phyloP scores from a whole-genome alignment of 345 rosid species.

The Syzygium aqueum region DNA sequence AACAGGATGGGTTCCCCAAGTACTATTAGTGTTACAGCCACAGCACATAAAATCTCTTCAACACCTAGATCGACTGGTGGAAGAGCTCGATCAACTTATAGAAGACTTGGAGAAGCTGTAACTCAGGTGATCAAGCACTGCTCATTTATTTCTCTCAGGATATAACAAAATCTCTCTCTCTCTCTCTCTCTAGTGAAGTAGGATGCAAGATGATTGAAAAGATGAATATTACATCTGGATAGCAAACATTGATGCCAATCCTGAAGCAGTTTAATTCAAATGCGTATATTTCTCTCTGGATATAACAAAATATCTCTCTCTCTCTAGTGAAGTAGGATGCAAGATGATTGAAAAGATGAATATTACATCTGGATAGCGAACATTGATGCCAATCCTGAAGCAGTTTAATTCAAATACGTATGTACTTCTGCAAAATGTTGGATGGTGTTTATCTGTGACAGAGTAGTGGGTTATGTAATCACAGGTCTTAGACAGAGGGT shows the following conservation, averaged over 20 bases:
- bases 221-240: neutral
- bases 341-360: neutral
- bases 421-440: neutral
- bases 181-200: neutral
- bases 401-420: neutral
- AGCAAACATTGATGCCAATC: neutral
- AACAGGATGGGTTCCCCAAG: constrained; percentile 12
- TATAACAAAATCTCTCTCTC: neutral
- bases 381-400: neutral
- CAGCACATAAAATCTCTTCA: constrained; percentile 7
- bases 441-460: neutral
- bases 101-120: constrained; percentile 44
- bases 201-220: neutral
- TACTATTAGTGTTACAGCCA: constrained; percentile 5
- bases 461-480: neutral
- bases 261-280: neutral
- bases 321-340: neutral
- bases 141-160: neutral
- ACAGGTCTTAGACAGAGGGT: neutral
- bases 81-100: constrained; percentile 16
- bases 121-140: constrained; percentile 43
- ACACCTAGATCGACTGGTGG: constrained; percentile 16
- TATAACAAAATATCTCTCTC: neutral
- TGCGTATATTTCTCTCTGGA: neutral
- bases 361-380: neutral